Base-by-base conservation (phyloP, 345 rosid species). In the Camelina laxa region DNA sequence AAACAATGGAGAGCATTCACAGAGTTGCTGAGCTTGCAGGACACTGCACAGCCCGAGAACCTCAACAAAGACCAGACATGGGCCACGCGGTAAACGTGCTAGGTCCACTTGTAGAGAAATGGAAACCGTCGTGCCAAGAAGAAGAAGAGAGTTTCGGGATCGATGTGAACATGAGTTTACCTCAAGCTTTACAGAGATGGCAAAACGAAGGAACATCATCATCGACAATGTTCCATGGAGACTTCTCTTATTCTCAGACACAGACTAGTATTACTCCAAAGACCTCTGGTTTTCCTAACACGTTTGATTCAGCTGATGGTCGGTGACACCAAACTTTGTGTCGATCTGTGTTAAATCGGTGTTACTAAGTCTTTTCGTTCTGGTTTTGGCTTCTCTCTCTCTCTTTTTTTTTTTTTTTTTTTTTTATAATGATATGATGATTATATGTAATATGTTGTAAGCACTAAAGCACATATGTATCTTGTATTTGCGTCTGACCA, bases 41-140 rank as follows among this genome's bases (percentile, higher is more conserved):
- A 30, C 94, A 93, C 38, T 93, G 97, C 87, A 93, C 98, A 22
- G 89, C 89, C 2, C 82, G 90, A 0, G 97, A 93, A 68, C 97
- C 97, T 2, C 58, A 77, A 58, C 98, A 86, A 59, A 84, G 96
- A 83, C 98, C 98, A 0, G 97, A 91, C 78, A 91, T 93, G 90
- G 95, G 97, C 14, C 94, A 91, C 20, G 96, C 90, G 0, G 98
- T 93, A 20, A 86, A 86, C 55, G 84, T 91, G 1, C 61, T 93
- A 22, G 89, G 85, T 16, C 96, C 97, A 0, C 87, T 88, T 0
- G 96, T 95, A 39, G 90, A 95, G 82, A 91, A 85, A 22, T 95
- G 99, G 99, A 92, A 82, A 76, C 98, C 99, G 5, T 30, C 89
- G 17, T 64, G 62, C 68, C 86, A 81, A 17, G 92, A 86, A 51